Evolutionary conservation across 2,329 filamentous ascomycete genomes (phyloP).

Genomic region (Cladosporium oxysporum): DNA sequence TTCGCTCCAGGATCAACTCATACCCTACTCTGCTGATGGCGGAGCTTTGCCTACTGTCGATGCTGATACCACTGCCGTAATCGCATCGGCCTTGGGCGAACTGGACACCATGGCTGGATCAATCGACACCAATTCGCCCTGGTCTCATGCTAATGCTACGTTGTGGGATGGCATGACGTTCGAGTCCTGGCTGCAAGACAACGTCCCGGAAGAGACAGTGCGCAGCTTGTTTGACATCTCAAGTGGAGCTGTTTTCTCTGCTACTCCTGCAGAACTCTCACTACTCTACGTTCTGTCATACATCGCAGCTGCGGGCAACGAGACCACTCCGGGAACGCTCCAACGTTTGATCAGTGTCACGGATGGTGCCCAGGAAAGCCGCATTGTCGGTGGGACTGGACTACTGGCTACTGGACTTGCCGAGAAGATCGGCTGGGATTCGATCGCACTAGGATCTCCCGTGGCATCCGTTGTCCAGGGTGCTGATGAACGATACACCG

Average conservation of each 20-base stretch:
- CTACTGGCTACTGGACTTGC: constrained; percentile 22
- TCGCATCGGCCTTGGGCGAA: background rate
- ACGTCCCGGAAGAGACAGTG: background rate
- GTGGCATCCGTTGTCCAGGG: background rate
- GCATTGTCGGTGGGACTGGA: constrained; percentile 22
- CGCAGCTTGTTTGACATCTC: constrained; percentile 1
- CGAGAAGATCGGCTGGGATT: constrained; percentile 17
- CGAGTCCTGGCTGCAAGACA: background rate
- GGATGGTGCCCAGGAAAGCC: constrained; percentile 21
- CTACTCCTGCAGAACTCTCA: constrained; percentile 21
- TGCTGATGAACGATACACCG: background rate
- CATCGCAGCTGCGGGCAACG: constrained; percentile 25
- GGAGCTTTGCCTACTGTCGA: background rate
- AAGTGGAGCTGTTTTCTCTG: constrained; percentile 20
- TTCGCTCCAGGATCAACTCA: background rate
- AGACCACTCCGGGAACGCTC: constrained; percentile 21
- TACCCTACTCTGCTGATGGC: constrained; percentile 11
- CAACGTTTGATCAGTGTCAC: constrained; percentile 20
- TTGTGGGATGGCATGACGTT: constrained; percentile 21
- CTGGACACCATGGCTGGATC: background rate
- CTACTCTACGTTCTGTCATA: constrained; percentile 25
- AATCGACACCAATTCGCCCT: background rate
- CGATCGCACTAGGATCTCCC: constrained; percentile 9
- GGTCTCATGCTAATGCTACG: background rate
- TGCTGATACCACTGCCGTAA: background rate